Percentiles rank a stretch among this genome's conserved stretches.
These are phyloP conservation scores for Strobilomyces dryophilus DNA, from an alignment of 768 basidiomycete genomes.

Conservation along the genomic window DNA sequence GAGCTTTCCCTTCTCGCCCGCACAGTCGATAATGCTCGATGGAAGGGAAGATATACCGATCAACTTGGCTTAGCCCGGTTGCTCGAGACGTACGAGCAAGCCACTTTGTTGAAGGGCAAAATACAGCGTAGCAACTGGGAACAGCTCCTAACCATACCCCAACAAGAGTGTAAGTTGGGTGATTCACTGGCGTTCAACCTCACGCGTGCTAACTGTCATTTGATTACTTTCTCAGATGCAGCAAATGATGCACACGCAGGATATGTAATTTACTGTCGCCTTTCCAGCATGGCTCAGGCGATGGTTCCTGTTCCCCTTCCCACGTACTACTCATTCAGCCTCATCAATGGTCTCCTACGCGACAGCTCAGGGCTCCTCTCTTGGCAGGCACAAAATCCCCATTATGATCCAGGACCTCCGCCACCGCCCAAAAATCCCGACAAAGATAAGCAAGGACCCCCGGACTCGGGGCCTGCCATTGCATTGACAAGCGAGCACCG, in stretches of 20 bases:
- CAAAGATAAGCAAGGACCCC: neutral
- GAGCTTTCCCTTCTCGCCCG: slow-evolving; percentile 69
- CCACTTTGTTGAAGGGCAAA: slow-evolving; percentile 53
- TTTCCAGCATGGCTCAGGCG: slow-evolving; percentile 40
- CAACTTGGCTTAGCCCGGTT: slow-evolving; percentile 64
- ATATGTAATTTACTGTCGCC: slow-evolving; percentile 45
- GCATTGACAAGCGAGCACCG: neutral
- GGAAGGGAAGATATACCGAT: slow-evolving; percentile 66
- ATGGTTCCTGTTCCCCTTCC: slow-evolving; percentile 31
- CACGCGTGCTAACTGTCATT: neutral
- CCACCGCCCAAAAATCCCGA: slow-evolving; percentile 33
- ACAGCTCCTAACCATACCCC: slow-evolving; percentile 35
- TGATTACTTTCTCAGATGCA: slow-evolving; percentile 47
- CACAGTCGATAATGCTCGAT: slow-evolving; percentile 62
- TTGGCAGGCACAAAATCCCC: slow-evolving; percentile 61
- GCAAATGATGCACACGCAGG: slow-evolving; percentile 70
- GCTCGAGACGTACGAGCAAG: slow-evolving; percentile 55
- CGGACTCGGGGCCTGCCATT: neutral
- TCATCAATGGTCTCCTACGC: slow-evolving; percentile 42
- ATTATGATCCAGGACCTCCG: slow-evolving; percentile 69
- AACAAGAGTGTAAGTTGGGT: slow-evolving; percentile 56
- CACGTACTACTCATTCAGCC: slow-evolving; percentile 56
- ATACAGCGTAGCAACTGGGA: slow-evolving; percentile 74
- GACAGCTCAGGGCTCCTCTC: slow-evolving; percentile 31
- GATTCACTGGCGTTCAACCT: neutral